Evolutionary conservation across 1,284 basidiomycete genomes (phyloP), one percentile per base, ranked within the genome.

Genomic region (Leccinum subspadiceum): DNA sequence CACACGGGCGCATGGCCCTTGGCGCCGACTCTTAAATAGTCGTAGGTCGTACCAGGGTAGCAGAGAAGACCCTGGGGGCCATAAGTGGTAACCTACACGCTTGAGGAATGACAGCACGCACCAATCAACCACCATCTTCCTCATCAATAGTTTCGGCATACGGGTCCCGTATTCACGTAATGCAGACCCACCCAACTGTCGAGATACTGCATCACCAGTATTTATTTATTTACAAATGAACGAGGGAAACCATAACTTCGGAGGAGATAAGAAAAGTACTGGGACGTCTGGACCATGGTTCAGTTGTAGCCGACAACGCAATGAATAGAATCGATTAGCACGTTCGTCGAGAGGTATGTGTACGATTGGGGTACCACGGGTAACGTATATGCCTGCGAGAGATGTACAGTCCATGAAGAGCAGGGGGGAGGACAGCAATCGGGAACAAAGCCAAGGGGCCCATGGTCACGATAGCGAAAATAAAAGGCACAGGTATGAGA

Each of bases 401-500:
- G 50, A 56, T 58, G 54, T 60, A 69, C 65, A 68, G 61, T 65
- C 66, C 70, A 61, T 33, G 3, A 35, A 57, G 53, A 63, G 56
- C 59, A 63, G 53, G 8, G 46, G 26, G 46, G 39, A 68, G 54
- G 62, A 66, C 60, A 67, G 66, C 62, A 67, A 46, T 66, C 68
- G 64, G 60, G 64, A 66, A 61, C 63, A 68, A 70, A 55, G 58
- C 59, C 56, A 50, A 46, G 17, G 5, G 50, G 48, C 66, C 48
- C 50, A 56, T 64, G 33, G 60, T 63, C 60, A 61, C 69, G 68
- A 71, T 54, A 68, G 55, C 62, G 63, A 70, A 72, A 73, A 70
- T 64, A 60, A 66, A 51, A 61, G 61, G 61, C 65, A 72, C 71
- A 70, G 70, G 69, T 73, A 73, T 41, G 37, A 48, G 59, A 61